Percentiles rank a stretch among this genome's conserved stretches.
These are phyloP conservation scores for Fusarium virguliforme DNA, from an alignment of 2,329 filamentous ascomycete species.

Conservation along the genomic window DNA sequence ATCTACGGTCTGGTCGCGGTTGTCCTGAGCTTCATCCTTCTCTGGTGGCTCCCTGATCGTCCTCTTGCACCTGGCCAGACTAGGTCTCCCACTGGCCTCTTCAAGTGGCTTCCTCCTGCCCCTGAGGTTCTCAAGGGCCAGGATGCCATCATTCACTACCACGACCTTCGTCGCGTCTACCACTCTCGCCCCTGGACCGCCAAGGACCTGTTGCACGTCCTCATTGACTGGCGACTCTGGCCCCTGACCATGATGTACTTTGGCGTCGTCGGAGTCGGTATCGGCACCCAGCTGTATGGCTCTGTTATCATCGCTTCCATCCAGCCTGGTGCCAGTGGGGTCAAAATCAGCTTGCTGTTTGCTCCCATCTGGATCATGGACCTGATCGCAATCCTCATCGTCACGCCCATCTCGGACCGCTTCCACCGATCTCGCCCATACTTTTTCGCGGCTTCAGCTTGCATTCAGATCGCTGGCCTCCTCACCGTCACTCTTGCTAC, in stretches of 20 bases:
- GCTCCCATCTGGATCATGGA: constrained; percentile 97
- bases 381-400: constrained; percentile 85
- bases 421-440: constrained; percentile 85
- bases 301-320: constrained; percentile 89
- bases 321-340: constrained; percentile 78
- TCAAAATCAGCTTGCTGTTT: constrained; percentile 86
- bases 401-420: constrained; percentile 89
- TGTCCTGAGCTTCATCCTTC: constrained; percentile 78
- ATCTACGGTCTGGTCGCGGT: constrained; percentile 85
- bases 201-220: constrained; percentile 77
- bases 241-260: constrained; percentile 93
- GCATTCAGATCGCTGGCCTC: constrained; percentile 86
- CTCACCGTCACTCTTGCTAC: constrained; percentile 83
- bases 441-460: constrained; percentile 84
- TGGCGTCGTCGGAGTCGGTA: constrained; percentile 92
- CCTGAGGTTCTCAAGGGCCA: constrained; percentile 82
- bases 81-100: constrained; percentile 65
- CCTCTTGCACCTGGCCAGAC: constrained; percentile 81
- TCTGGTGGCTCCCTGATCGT: constrained; percentile 94
- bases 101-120: constrained; percentile 77
- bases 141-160: constrained; percentile 86
- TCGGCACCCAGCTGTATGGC: constrained; percentile 90
- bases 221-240: constrained; percentile 91
- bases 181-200: constrained; percentile 81
- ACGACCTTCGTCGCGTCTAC: constrained; percentile 86